A percentile compares a stretch with the other conserved stretches of the same genome.
Evolutionary conservation across 208 protist species (phyloP).

Genomic region (Angomonas desouzai): DNA sequence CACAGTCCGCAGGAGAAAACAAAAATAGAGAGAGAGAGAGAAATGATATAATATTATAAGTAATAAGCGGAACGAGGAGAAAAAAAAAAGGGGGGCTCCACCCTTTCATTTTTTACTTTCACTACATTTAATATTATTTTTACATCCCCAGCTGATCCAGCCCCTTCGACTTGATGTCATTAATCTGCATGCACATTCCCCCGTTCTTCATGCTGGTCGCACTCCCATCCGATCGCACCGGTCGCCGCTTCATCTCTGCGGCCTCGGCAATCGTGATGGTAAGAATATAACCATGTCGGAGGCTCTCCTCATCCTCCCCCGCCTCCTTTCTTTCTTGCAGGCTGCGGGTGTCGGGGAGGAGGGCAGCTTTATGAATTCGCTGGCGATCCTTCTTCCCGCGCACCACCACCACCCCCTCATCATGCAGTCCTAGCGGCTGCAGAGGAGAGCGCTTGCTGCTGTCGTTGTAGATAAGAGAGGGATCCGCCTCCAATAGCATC

Average conservation of each 20-base stretch:
- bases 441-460: background rate
- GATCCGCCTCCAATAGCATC: conserved; percentile 36
- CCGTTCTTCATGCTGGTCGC: conserved; percentile 56
- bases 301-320: conserved; percentile 53
- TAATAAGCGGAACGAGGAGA: too few species aligned
- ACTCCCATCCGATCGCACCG: conserved; percentile 52
- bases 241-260: conserved; percentile 33
- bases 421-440: background rate
- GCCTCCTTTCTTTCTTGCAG: background rate
- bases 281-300: conserved; percentile 28
- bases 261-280: conserved; percentile 71
- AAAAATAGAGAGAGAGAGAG: background rate
- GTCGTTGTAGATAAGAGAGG: background rate
- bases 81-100: conserved; percentile 13
- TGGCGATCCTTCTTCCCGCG: background rate
- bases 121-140: conserved; percentile 3
- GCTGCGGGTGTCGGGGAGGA: background rate
- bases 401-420: background rate
- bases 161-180: conserved; percentile 71
- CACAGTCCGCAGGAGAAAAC: too few species aligned
- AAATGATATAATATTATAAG: background rate
- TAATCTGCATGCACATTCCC: conserved; percentile 85
- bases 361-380: background rate
- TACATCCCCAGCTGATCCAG: conserved; percentile 25
- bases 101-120: conserved; percentile 4